These are phyloP conservation scores for Psidium friedrichsthalianum DNA, from an alignment of 345 rosid species.

Conservation along the genomic window DNA sequence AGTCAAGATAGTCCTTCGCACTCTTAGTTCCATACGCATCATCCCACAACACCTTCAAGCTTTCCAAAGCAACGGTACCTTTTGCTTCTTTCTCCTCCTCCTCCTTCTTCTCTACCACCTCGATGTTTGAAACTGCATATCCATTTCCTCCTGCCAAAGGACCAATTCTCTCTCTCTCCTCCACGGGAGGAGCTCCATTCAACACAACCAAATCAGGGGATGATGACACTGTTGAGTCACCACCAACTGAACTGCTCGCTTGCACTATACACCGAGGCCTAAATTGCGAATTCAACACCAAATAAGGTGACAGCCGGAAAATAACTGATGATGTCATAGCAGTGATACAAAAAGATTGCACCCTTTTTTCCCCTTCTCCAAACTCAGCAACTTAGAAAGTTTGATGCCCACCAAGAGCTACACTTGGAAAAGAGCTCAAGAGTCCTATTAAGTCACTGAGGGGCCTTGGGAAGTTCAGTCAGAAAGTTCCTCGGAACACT, in stretches of 20 bases:
- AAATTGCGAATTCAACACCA: constrained; percentile 5
- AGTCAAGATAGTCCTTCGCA: constrained; percentile 57
- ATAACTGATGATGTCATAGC: constrained; percentile 21
- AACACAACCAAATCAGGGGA: constrained; percentile 17
- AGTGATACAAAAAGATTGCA: neutral
- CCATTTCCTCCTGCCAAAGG: constrained; percentile 13
- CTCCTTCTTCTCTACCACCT: constrained; percentile 12
- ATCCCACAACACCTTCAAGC: constrained; percentile 68
- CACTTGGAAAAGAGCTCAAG: neutral
- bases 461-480: neutral
- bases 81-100: constrained; percentile 9
- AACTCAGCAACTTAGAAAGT: neutral
- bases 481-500: neutral
- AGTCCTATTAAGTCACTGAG: neutral
- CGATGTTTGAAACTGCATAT: constrained; percentile 5
- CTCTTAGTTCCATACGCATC: constrained; percentile 72
- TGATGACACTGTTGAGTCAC: constrained; percentile 14
- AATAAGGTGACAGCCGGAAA: constrained; percentile 13
- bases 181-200: constrained; percentile 26
- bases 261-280: constrained; percentile 26
- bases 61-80: neutral
- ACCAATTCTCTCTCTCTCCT: constrained; percentile 13
- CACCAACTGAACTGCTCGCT: constrained; percentile 28
- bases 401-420: neutral
- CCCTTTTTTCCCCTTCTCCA: neutral